Conservation (phyloP, 495 filamentous ascomycete species). For the Xanthoparmelia taractica region DNA sequence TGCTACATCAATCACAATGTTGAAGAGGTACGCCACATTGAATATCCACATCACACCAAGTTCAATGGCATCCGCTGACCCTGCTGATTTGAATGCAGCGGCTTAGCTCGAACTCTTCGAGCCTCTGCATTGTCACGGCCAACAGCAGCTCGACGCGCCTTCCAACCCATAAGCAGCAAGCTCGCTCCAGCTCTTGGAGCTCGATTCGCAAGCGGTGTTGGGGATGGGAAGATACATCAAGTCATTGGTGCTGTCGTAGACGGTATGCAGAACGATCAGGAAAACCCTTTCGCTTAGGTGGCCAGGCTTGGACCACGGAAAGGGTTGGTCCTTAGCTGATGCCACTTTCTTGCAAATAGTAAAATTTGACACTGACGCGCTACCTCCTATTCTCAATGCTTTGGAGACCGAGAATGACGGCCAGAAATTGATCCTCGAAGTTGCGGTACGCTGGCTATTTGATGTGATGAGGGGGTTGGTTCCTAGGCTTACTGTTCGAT, state of each 20-base stretch:
- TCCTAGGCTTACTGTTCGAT: slow-evolving; percentile 22
- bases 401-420: slow-evolving; percentile 84
- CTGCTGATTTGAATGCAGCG: slow-evolving; percentile 46
- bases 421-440: slow-evolving; percentile 93
- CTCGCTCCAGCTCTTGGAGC: slow-evolving; percentile 53
- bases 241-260: slow-evolving; percentile 66
- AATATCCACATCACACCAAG: slow-evolving; percentile 13
- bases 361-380: slow-evolving; percentile 92
- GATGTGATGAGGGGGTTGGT: background rate
- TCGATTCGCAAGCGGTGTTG: slow-evolving; percentile 61
- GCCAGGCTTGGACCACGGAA: slow-evolving; percentile 17
- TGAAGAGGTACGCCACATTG: slow-evolving; percentile 65
- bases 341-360: slow-evolving; percentile 43
- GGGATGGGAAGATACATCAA: slow-evolving; percentile 81
- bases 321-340: slow-evolving; percentile 37
- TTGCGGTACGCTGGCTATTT: slow-evolving; percentile 63
- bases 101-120: slow-evolving; percentile 71
- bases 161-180: slow-evolving; percentile 55
- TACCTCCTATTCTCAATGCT: slow-evolving; percentile 97
- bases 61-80: slow-evolving; percentile 43
- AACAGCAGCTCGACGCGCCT: slow-evolving; percentile 60
- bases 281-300: slow-evolving; percentile 26
- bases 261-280: slow-evolving; percentile 42
- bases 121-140: slow-evolving; percentile 67
- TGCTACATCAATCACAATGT: slow-evolving; percentile 61